These are phyloP conservation scores for Neurospora tetrasperma DNA, from an alignment of 495 filamentous ascomycete genomes.

Conservation along the genomic window DNA sequence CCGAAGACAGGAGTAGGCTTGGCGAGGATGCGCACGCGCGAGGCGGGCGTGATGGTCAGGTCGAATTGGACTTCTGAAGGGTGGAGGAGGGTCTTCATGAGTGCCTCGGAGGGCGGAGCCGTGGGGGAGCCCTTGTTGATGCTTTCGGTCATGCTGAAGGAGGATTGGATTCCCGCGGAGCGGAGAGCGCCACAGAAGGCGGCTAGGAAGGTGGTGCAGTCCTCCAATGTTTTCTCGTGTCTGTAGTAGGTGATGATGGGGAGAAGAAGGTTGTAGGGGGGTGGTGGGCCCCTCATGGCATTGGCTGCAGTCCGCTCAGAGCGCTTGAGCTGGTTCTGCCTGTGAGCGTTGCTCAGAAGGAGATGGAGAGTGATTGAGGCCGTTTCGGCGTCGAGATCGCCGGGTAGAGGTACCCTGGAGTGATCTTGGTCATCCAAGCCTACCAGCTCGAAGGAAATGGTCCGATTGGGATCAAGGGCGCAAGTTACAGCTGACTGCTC, in stretches of 20 bases:
- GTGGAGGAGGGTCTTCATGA: slow-evolving; percentile 13
- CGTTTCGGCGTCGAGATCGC: slow-evolving; percentile 43
- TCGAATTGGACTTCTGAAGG: slow-evolving; percentile 25
- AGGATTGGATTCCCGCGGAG: slow-evolving; percentile 15
- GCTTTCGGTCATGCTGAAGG: slow-evolving; percentile 16
- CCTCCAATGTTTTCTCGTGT: slow-evolving; percentile 39
- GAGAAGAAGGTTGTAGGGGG: slow-evolving; percentile 51
- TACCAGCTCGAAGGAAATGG: slow-evolving; percentile 46
- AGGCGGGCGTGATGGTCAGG: slow-evolving; percentile 28
- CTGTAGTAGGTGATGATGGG: slow-evolving; percentile 54
- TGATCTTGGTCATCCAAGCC: slow-evolving; percentile 28
- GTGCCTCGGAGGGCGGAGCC: slow-evolving; percentile 7
- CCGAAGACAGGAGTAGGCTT: slow-evolving; percentile 17
- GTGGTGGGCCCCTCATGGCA: slow-evolving; percentile 32
- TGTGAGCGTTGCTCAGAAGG: slow-evolving; percentile 58
- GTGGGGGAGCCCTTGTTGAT: slow-evolving; percentile 15
- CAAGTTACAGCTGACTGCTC: slow-evolving; percentile 49
- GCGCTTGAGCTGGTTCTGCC: slow-evolving; percentile 45
- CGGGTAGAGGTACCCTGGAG: slow-evolving; percentile 8
- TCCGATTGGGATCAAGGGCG: slow-evolving; percentile 30
- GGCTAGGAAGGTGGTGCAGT: slow-evolving; percentile 9
- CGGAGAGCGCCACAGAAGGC: slow-evolving; percentile 13
- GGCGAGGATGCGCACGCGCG: slow-evolving; percentile 23
- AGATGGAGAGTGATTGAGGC: slow-evolving; percentile 51
- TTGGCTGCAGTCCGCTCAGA: slow-evolving; percentile 1